phyloP scores from a whole-genome alignment of 2,329 filamentous ascomycete species.

The Calcarisporium arbuscula region DNA sequence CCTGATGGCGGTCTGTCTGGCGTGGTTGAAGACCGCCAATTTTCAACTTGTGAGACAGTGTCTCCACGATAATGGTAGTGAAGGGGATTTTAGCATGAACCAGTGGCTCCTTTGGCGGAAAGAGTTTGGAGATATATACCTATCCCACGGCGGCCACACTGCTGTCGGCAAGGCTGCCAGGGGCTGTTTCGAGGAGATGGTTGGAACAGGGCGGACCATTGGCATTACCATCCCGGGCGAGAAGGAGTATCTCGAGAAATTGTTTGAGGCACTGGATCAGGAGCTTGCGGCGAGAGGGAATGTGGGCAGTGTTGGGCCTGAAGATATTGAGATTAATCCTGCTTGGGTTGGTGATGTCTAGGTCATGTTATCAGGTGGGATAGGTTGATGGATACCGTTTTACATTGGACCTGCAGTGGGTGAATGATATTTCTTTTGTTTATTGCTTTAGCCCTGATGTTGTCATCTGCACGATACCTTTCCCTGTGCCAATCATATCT shows the following conservation, averaged over 20 bases:
- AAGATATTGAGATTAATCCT: conserved; percentile 9
- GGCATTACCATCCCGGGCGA: conserved; percentile 8
- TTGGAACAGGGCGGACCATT: conserved; percentile 1
- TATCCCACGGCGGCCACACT: background rate
- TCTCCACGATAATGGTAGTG: background rate
- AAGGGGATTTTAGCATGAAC: conserved; percentile 1
- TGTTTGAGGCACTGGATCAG: conserved; percentile 7
- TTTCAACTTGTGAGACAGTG: conserved; percentile 3
- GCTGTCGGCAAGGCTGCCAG: conserved; percentile 3
- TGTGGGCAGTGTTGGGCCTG: conserved; percentile 3
- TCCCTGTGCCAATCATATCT: no score
- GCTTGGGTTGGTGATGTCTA: conserved; percentile 3
- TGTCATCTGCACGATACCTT: no score
- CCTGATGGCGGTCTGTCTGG: conserved; percentile 6
- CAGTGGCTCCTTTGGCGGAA: conserved; percentile 10
- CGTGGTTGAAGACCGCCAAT: conserved; percentile 5
- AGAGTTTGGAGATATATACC: conserved; percentile 7
- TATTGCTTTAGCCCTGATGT: no score
- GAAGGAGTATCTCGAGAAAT: conserved; percentile 4
- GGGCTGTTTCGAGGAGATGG: conserved; percentile 9
- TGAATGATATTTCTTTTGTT: no score
- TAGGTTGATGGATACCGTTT: no score
- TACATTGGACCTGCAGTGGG: no score
- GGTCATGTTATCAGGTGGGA: no score
- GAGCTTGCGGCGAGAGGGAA: conserved; percentile 4